Percentiles rank a stretch among this genome's conserved stretches.
Conservation (phyloP, 257 asterid species). For the Plantago elongata region DNA sequence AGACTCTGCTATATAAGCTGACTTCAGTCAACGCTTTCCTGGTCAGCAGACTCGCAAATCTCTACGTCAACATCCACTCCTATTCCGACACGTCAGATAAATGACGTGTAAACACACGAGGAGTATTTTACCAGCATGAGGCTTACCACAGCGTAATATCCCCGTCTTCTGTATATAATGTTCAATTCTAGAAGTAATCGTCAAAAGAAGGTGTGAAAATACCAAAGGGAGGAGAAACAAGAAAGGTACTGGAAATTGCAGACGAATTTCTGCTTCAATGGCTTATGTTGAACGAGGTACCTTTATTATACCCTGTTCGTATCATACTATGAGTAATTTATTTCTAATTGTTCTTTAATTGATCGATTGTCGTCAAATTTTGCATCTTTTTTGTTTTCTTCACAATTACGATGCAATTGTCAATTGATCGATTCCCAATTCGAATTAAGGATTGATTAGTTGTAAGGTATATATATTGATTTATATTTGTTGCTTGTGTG, state of each 20-base stretch:
- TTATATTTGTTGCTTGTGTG: too few species aligned
- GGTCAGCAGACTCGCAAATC: too few species aligned
- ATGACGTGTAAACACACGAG: not conserved
- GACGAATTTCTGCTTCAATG: slow-evolving; percentile 35
- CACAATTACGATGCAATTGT: too few species aligned
- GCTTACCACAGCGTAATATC: too few species aligned
- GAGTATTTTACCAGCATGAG: too few species aligned
- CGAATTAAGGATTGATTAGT: too few species aligned
- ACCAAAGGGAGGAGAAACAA: slow-evolving; percentile 11
- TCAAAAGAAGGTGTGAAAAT: slow-evolving; percentile 3
- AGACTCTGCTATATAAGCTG: too few species aligned
- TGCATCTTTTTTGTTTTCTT: not conserved
- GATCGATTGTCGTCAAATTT: not conserved
- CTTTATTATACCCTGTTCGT: not conserved
- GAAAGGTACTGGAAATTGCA: slow-evolving; percentile 23
- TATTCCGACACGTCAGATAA: slow-evolving; percentile 10
- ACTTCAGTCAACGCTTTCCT: too few species aligned
- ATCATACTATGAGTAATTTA: not conserved
- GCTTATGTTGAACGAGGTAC: slow-evolving; percentile 80
- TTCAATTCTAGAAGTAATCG: not conserved
- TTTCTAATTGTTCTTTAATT: not conserved
- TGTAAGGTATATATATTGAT: too few species aligned
- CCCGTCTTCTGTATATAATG: too few species aligned
- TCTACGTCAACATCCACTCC: not conserved
- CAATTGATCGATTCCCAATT: too few species aligned